phyloP scores from a whole-genome alignment of 1,139 yeast species.

The Yamadazyma mexicana region DNA sequence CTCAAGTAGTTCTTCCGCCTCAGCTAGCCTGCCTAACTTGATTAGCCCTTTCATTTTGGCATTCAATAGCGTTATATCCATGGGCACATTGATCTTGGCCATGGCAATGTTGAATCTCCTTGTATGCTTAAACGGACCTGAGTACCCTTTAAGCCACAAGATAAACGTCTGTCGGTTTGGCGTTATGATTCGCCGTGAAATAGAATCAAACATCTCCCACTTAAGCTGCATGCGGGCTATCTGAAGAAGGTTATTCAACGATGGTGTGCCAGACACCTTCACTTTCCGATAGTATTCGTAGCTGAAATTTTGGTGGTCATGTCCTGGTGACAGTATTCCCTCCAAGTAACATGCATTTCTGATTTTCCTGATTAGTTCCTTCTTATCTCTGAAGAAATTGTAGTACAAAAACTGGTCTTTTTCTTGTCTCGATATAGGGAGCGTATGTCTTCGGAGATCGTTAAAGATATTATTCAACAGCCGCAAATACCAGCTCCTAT shows the following conservation, averaged over 20 bases:
- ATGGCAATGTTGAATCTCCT: slow-evolving; percentile 6
- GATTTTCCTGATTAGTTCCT: slow-evolving; percentile 17
- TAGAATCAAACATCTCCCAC: slow-evolving; percentile 10
- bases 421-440: slow-evolving; percentile 33
- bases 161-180: slow-evolving; percentile 15
- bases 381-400: slow-evolving; percentile 32
- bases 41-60: slow-evolving; percentile 17
- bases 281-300: slow-evolving; percentile 21
- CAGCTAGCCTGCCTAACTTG: slow-evolving; percentile 9
- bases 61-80: slow-evolving; percentile 23
- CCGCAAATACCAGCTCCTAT: slow-evolving; percentile 19
- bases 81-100: slow-evolving; percentile 5
- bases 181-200: slow-evolving; percentile 9
- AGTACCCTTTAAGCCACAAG: slow-evolving; percentile 7
- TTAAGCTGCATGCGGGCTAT: slow-evolving; percentile 12
- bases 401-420: slow-evolving; percentile 29
- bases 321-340: slow-evolving; percentile 1
- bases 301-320: slow-evolving; percentile 19
- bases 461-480: slow-evolving; percentile 24
- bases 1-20: slow-evolving; percentile 14
- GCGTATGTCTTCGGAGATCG: slow-evolving; percentile 25
- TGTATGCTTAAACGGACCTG: slow-evolving; percentile 3
- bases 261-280: slow-evolving; percentile 10
- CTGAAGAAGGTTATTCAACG: slow-evolving; percentile 13
- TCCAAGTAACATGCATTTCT: slow-evolving; percentile 6